These are phyloP conservation scores for Multifurca ochricompacta DNA, from an alignment of 768 basidiomycete genomes.

Conservation along the genomic window DNA sequence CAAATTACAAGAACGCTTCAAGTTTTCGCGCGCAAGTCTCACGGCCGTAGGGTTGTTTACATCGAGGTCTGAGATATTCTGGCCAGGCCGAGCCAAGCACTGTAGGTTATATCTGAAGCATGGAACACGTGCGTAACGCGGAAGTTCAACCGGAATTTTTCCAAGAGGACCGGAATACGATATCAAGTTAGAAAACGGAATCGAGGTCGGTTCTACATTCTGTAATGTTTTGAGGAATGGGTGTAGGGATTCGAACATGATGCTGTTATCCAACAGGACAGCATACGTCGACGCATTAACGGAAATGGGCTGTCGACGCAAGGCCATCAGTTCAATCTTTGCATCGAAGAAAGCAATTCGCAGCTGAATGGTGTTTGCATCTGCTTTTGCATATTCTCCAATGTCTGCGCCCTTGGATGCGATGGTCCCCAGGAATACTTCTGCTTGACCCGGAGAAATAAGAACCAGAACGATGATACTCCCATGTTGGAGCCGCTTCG, in stretches of 20 bases:
- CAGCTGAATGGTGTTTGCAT: constrained; percentile 32
- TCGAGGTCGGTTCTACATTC: constrained; percentile 3
- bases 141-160: background rate
- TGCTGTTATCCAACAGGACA: constrained; percentile 15
- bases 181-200: constrained; percentile 7
- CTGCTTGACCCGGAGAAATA: constrained; percentile 21
- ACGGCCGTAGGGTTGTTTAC: constrained; percentile 38
- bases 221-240: constrained; percentile 11
- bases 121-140: constrained; percentile 27
- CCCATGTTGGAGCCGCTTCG: constrained; percentile 51
- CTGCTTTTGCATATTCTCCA: constrained; percentile 33
- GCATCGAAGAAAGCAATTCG: constrained; percentile 58
- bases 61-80: constrained; percentile 30
- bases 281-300: constrained; percentile 2
- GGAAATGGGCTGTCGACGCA: constrained; percentile 31
- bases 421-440: constrained; percentile 46
- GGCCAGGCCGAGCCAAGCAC: constrained; percentile 34
- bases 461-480: constrained; percentile 53
- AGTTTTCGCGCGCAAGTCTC: constrained; percentile 34
- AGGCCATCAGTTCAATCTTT: constrained; percentile 39
- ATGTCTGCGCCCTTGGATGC: constrained; percentile 38
- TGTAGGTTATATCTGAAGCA: constrained; percentile 48
- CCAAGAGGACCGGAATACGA: background rate
- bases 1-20: constrained; percentile 42
- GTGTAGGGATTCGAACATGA: constrained; percentile 4